Evolutionary conservation across 2,329 filamentous ascomycete species (phyloP).

Genomic region (Fusarium sambucinum): DNA sequence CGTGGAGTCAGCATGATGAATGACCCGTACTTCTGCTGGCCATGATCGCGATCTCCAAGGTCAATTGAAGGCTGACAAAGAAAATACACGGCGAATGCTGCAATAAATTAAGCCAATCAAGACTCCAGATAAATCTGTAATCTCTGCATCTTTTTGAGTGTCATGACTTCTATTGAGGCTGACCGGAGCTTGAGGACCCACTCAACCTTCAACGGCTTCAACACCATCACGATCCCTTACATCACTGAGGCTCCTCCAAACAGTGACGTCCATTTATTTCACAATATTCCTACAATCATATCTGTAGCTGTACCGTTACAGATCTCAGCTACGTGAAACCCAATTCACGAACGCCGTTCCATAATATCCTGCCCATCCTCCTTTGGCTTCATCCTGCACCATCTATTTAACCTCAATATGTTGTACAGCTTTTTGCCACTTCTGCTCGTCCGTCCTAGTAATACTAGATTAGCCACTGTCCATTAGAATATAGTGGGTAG

Average conservation of each 20-base stretch:
- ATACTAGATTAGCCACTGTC: not conserved
- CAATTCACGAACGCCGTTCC: conserved; percentile 33
- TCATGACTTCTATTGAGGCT: conserved; percentile 26
- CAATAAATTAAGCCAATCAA: not conserved
- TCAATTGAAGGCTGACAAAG: conserved; percentile 9
- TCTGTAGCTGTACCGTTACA: conserved; percentile 10
- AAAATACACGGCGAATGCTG: not conserved
- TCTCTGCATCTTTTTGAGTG: not conserved
- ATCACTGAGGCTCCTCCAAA: not conserved
- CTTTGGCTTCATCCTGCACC: not conserved
- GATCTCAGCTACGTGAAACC: conserved; percentile 18
- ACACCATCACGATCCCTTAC: conserved; percentile 11
- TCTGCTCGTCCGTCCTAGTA: conserved; percentile 77
- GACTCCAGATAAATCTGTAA: not conserved
- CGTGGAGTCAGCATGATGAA: conserved; percentile 41
- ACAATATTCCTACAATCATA: conserved; percentile 38
- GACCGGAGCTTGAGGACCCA: conserved; percentile 16
- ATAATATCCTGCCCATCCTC: conserved; percentile 7
- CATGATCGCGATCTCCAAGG: conserved; percentile 23
- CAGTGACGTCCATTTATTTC: conserved; percentile 9
- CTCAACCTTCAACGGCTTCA: conserved; percentile 8
- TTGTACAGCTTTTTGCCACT: conserved; percentile 83
- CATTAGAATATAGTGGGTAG: not conserved
- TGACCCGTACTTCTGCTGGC: conserved; percentile 13
- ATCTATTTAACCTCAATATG: conserved; percentile 57